These are phyloP conservation scores for Basipetospora chlamydospora DNA, from an alignment of 2,329 filamentous ascomycete species.

Conservation along the genomic window DNA sequence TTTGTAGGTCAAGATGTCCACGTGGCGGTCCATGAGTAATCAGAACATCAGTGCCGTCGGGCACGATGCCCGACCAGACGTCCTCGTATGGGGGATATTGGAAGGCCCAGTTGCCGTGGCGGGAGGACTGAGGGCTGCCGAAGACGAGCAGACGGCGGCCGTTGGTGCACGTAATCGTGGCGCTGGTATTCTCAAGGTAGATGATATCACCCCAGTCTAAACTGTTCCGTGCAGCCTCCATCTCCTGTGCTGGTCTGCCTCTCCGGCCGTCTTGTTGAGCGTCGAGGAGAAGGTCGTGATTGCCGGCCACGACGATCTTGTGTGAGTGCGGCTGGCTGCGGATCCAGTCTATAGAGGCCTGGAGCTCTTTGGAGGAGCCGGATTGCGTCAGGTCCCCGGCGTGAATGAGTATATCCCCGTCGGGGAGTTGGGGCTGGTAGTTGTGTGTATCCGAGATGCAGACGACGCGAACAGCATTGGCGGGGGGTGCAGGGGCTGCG, in stretches of 20 bases:
- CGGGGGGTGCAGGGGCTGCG: too few relatives aligned
- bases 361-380: background rate
- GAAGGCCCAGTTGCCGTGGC: constrained; percentile 55
- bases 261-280: constrained; percentile 21
- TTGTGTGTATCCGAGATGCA: constrained; percentile 86
- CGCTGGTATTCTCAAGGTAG: constrained; percentile 54
- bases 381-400: constrained; percentile 65
- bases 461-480: constrained; percentile 45
- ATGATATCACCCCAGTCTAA: constrained; percentile 50
- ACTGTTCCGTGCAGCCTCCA: constrained; percentile 7
- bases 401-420: constrained; percentile 77
- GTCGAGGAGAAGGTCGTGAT: constrained; percentile 83
- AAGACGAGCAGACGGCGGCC: constrained; percentile 55
- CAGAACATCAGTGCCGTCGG: constrained; percentile 59
- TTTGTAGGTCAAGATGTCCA: constrained; percentile 47
- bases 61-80: constrained; percentile 60
- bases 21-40: constrained; percentile 70
- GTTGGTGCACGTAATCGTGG: constrained; percentile 46
- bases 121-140: constrained; percentile 68
- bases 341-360: constrained; percentile 33
- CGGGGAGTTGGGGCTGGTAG: constrained; percentile 36
- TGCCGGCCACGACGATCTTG: constrained; percentile 74
- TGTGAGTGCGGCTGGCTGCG: constrained; percentile 45
- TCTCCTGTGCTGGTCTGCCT: constrained; percentile 38
- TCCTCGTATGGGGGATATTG: constrained; percentile 24